Base-by-base conservation (phyloP, 345 rosid species). In the Salix brachista region DNA sequence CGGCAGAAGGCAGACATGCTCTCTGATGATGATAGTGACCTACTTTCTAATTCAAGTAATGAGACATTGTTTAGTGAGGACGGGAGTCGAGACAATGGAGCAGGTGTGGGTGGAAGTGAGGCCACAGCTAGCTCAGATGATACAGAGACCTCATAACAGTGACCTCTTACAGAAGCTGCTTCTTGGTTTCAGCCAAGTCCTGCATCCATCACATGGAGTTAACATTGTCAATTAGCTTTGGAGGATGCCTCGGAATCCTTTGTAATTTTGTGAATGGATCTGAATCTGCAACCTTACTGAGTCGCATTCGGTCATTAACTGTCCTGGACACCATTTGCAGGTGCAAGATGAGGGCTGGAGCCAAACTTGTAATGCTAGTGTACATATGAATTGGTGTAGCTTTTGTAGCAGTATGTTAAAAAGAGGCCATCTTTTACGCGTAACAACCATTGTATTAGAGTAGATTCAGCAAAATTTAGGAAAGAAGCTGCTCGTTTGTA, bases 51-150 rank as follows among this genome's bases (percentile, higher is more conserved):
- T 76, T 88, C 97, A 46, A 94, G 92, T 39, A 91, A 89, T 23
- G 97, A 84, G 70, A 91, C 91, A 83, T 80, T 85, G 70, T 94
- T 83, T 89, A 91, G 97, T 11, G 95, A 93, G 70, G 97, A 89
- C 66, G 97, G 88, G 69, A 82, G 79, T 73, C 86, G 75, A 30
- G 87, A 83, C 23, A 83, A 86, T 25, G 79, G 83, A 34, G 78
- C 78, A 42, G 81, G 86, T 44, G 65, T 71, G 0, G 83, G 23
- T 12, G 85, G 82, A 78, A 83, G 86, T 52, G 91, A 87, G 74
- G 90, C 82, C 78, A 85, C 97, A 61, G 84, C 84, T 77, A 87
- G 92, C 92, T 78, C 81, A 4, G 95, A 90, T n/a, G 91, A 86
- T 80, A 69, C 80, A 30, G 84, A 83, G 73, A 74, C 85, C 36